Evolutionary conservation across 2,329 filamentous ascomycete genomes (phyloP).

Genomic region (Colletotrichum lupini): DNA sequence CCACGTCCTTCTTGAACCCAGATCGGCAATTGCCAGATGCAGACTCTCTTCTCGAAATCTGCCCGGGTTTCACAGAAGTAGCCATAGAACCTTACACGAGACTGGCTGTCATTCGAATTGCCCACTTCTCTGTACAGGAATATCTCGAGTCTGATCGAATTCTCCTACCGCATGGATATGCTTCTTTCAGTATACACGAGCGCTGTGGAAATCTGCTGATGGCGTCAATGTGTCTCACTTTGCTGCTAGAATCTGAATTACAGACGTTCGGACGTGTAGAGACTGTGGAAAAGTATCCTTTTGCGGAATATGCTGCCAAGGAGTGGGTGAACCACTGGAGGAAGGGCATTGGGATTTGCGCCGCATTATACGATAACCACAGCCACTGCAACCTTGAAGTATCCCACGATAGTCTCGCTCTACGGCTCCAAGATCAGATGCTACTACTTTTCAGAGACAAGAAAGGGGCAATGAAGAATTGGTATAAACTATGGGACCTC

Average conservation of each 20-base stretch:
- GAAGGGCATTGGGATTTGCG: background rate
- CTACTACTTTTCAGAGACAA: background rate
- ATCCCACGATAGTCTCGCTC: background rate
- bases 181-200: background rate
- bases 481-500: too few species aligned
- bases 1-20: background rate
- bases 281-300: background rate
- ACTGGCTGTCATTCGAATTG: background rate
- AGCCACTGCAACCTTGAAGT: background rate
- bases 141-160: background rate
- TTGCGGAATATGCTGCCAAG: background rate
- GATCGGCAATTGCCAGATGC: background rate
- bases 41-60: background rate
- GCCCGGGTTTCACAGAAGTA: background rate
- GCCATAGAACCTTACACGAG: fast-evolving
- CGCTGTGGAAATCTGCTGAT: background rate
- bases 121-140: background rate
- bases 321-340: background rate
- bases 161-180: background rate
- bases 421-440: background rate
- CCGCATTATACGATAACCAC: background rate
- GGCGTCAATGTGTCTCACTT: background rate
- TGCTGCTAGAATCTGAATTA: background rate
- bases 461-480: background rate
- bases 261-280: background rate